Evolutionary conservation across 331 rosid species (phyloP), one percentile per base, ranked within the genome.

Genomic region (Malus hybrid): DNA sequence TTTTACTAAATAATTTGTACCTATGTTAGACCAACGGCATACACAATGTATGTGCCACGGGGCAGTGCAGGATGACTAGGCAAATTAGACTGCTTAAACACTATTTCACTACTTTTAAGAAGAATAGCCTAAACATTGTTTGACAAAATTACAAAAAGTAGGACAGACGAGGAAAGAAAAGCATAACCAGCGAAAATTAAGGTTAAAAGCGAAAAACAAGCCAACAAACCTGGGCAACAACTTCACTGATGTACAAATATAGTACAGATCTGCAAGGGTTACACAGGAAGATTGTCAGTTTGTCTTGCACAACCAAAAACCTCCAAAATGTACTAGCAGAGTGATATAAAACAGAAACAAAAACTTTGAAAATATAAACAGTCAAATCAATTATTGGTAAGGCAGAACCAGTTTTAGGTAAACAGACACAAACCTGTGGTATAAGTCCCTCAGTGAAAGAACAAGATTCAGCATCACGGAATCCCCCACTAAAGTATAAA

Each of bases 201-300:
- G 24, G 7, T 18, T 29, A 14, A 34, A 56, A 57, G 60, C 22
- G 72, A 63, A 53, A 56, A 75, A 50, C 73, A 81, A 74, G 63
- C 53, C 44, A 50, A 64, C 79, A 71, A 84, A 93, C 98, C 98
- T 91, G 93, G 72, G 84, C 64, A 50, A 39, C 85, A 77, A 93
- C 90, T 93, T 89, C 98, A 46, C 97, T 85, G 85, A 86, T 74
- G 82, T 93, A 93, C 77, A 90, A 79, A 80, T 87, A 88, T 68
- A 93, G 71, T 63, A 87, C 87, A 62, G 85, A 87, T 77, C 98
- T 93, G 92, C 72, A 83, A 69, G 63, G 75, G 66, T 10, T 72
- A 75, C 72, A 83, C 58, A 68, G 66, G 65, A 75, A 61, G 65
- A 75, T 32, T 50, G 62, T 81, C 64, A 85, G 73, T 42, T 64